Conservation (phyloP, 345 rosid genomes). For the Corchorus olitorius region DNA sequence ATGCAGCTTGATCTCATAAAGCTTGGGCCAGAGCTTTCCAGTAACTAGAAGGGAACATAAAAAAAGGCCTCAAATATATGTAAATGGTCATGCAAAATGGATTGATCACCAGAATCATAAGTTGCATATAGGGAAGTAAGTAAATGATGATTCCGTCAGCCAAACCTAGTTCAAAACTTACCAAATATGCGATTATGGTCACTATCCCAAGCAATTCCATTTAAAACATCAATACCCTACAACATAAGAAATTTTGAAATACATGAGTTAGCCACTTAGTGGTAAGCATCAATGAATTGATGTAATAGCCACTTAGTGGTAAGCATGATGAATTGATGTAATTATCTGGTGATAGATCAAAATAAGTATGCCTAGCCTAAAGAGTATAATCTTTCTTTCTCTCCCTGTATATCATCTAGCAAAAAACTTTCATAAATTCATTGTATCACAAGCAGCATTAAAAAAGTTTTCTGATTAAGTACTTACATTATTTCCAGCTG, state of each 20-base stretch:
- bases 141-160: not conserved
- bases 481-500: conserved; percentile 65
- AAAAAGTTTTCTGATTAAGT: not conserved
- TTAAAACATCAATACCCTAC: conserved; percentile 82
- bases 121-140: conserved; percentile 3
- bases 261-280: not conserved
- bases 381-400: too few species aligned
- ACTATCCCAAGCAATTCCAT: conserved; percentile 95
- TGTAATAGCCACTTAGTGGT: not conserved
- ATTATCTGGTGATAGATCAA: not conserved
- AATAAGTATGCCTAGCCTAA: not conserved
- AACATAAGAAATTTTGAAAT: conserved; percentile 18
- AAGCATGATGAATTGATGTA: not conserved
- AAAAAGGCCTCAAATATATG: not conserved
- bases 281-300: not conserved
- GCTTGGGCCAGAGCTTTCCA: conserved; percentile 87
- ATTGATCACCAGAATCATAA: not conserved
- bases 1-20: conserved; percentile 71
- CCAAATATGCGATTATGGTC: conserved; percentile 66
- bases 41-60: conserved; percentile 38
- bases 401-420: too few species aligned
- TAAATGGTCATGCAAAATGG: not conserved
- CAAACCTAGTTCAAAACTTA: conserved; percentile 31
- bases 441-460: not conserved
- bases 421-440: not conserved